Percentiles rank a stretch among this genome's conserved stretches.
Evolutionary conservation across 2,329 filamentous ascomycete species (phyloP).

Genomic region (Xylariales sp.): DNA sequence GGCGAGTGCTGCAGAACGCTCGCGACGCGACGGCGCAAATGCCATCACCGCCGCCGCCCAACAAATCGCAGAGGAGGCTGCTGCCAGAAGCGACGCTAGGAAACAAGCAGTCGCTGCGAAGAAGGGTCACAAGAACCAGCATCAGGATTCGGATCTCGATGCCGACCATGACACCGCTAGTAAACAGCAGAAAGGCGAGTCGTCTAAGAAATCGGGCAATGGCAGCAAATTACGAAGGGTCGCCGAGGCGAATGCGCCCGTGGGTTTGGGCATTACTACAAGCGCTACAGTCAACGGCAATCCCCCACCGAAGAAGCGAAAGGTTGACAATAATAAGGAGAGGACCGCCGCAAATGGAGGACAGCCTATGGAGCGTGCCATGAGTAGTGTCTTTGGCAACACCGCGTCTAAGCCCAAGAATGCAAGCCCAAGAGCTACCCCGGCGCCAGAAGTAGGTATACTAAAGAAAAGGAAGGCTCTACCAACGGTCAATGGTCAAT

Average conservation of each 20-base stretch:
- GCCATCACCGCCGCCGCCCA: conserved; percentile 73
- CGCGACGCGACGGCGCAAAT: conserved; percentile 72
- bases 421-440: conserved; percentile 65
- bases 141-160: conserved; percentile 75
- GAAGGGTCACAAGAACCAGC: conserved; percentile 64
- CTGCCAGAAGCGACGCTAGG: conserved; percentile 76
- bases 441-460: conserved; percentile 49
- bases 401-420: conserved; percentile 52
- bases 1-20: conserved; percentile 65
- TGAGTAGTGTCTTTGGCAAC: conserved; percentile 51
- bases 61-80: conserved; percentile 76
- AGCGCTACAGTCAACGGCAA: conserved; percentile 44
- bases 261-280: conserved; percentile 64
- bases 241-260: conserved; percentile 42
- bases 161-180: conserved; percentile 49
- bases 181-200: conserved; percentile 41
- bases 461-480: conserved; percentile 69
- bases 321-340: conserved; percentile 71
- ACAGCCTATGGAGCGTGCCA: conserved; percentile 61
- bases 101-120: conserved; percentile 78
- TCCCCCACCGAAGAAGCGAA: conserved; percentile 68
- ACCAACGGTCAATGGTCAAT: conserved; percentile 59
- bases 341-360: conserved; percentile 38
- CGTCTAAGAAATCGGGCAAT: conserved; percentile 57
- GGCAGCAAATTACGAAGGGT: conserved; percentile 60